Percentiles rank a stretch among this genome's conserved stretches.
These are phyloP conservation scores for Wallacemonas sp. DNA, from an alignment of 208 protist species.

Conservation along the genomic window DNA sequence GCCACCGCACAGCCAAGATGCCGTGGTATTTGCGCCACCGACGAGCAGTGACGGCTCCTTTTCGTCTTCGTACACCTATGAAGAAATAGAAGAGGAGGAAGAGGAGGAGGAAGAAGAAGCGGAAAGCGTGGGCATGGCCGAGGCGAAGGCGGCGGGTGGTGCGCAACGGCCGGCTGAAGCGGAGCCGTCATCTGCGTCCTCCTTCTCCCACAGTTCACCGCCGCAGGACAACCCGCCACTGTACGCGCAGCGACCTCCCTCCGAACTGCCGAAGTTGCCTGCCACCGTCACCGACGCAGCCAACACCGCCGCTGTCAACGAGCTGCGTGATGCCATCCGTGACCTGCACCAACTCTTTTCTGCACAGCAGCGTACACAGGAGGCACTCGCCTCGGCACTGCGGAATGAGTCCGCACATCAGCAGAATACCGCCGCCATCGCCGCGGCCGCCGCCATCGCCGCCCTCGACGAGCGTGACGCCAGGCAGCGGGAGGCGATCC, in stretches of 20 bases:
- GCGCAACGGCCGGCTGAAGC: background rate
- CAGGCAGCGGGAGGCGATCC: background rate
- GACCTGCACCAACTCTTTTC: background rate
- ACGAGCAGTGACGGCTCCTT: no score
- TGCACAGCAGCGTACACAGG: background rate
- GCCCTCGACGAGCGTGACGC: background rate
- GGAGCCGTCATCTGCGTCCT: background rate
- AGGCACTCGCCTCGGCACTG: background rate
- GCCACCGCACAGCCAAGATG: background rate
- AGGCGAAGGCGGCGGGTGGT: background rate
- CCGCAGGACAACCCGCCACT: background rate
- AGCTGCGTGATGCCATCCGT: constrained; percentile 4
- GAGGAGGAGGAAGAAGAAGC: constrained; percentile 1
- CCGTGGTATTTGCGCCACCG: no score
- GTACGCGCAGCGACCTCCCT: background rate
- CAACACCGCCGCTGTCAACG: background rate
- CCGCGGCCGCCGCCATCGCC: background rate
- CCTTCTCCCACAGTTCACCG: background rate
- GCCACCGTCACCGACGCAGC: background rate
- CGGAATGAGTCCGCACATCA: background rate
- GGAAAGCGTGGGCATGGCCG: background rate
- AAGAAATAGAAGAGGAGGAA: background rate
- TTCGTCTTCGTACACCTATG: no score
- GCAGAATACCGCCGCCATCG: background rate
- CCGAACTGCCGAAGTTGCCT: no score